Evolutionary conservation across 2,329 filamentous ascomycete genomes (phyloP).

Genomic region (Bisporella sp.): DNA sequence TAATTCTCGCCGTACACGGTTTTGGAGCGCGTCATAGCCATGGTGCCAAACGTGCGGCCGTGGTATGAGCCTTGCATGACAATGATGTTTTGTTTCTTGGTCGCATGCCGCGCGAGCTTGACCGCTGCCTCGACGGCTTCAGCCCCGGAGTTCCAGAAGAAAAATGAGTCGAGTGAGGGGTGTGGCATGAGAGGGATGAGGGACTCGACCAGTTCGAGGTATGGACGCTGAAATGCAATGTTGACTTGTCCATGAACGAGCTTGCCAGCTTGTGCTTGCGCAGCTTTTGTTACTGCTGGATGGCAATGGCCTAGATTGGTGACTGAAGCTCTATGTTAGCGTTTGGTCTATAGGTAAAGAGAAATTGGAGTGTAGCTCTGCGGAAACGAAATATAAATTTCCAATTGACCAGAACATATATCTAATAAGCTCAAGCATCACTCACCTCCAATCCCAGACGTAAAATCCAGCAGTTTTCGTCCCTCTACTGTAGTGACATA

Average conservation of each 20-base stretch:
- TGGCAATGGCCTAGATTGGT: conserved; percentile 97
- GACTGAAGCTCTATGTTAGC: conserved; percentile 26
- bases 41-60: conserved; percentile 78
- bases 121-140: conserved; percentile 91
- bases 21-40: conserved; percentile 26
- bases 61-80: conserved; percentile 95
- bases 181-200: conserved; percentile 80
- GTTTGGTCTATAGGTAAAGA: too few relatives aligned
- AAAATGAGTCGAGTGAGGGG: conserved; percentile 82
- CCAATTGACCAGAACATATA: too few relatives aligned
- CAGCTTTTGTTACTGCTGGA: conserved; percentile 38
- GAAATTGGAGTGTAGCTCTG: too few relatives aligned
- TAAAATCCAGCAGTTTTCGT: conserved; percentile 87
- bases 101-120: conserved; percentile 75
- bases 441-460: conserved; percentile 77
- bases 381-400: too few relatives aligned
- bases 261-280: conserved; percentile 29
- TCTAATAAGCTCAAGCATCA: too few relatives aligned
- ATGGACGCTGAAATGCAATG: conserved; percentile 33
- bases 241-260: conserved; percentile 34
- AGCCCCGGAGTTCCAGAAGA: conserved; percentile 94
- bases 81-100: conserved; percentile 38
- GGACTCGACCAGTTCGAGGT: conserved; percentile 70
- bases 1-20: conserved; percentile 30
- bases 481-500: conserved; percentile 94